Base-by-base conservation (phyloP, 2,329 filamentous ascomycete genomes). In the Penicillium sp. region DNA sequence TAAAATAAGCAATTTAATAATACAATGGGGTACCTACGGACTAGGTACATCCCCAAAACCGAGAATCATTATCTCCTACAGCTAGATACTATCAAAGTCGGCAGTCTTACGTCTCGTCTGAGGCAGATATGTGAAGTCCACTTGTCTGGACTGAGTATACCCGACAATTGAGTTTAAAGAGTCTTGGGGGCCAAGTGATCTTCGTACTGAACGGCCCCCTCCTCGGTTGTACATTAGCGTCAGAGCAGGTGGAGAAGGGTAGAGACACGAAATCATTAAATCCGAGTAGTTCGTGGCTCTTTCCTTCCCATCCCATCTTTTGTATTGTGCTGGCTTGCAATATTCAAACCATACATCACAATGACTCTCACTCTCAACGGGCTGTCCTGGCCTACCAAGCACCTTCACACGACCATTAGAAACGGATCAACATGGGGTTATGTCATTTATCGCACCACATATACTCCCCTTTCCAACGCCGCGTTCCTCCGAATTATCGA, bases 381-480 rank as follows among this genome's bases (percentile, higher is more conserved):
- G 36, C 44, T 54, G 3, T 27, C 51, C 8, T 54, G 43, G 43
- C 51, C 43, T 31, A 48, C 51, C 2, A 36, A 40, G 25, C 44
- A 45, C 10, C 43, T 40, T 41, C 25, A 40, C 10, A 38, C 43
- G 23, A 19, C 25, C 44, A 39, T n/a, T 1, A 38, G 38, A 10
- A 21, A 38, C 43, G 21, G 39, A 34, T 23, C 51, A 15, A 54
- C 43, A 27, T 55, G 52, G 44, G 52, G 44, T 9, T 55, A 50
- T 50, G 29, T 55, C 31, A 55, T 55, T 16, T 55, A 55, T 34
- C 52, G 45, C 29, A 55, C 52, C 5, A 50, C 45, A 19, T 55
- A 50, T 29, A 49, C 52, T 27, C 21, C 52, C 15, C 19, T 44
- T 5, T 55, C 52, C 5, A 33, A 55, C 16, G 15, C 19, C 29